Percentiles rank a stretch among this genome's conserved stretches.
These are phyloP conservation scores for Candida gorgasii DNA, from an alignment of 805 yeast genomes.

Conservation along the genomic window DNA sequence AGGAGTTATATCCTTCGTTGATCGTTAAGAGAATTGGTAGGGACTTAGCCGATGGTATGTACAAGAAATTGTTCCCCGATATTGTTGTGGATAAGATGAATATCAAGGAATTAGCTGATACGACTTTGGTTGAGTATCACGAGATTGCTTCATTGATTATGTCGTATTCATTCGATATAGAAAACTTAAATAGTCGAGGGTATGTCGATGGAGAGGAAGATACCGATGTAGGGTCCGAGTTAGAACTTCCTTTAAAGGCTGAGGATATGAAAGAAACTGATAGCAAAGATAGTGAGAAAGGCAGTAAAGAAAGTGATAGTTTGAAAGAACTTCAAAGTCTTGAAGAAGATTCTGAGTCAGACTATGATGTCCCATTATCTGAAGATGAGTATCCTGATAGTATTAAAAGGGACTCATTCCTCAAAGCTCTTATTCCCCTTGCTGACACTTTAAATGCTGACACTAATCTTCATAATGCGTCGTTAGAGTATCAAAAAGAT, in stretches of 20 bases:
- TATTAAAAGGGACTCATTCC: conserved; percentile 32
- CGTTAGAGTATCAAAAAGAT: conserved; percentile 52
- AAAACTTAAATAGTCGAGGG: conserved; percentile 30
- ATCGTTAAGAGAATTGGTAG: conserved; percentile 72
- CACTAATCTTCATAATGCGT: conserved; percentile 73
- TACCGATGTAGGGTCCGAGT: conserved; percentile 21
- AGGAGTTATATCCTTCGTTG: conserved; percentile 64
- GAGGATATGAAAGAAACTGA: conserved; percentile 20
- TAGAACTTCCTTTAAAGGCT: conserved; percentile 17
- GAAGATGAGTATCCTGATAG: conserved; percentile 18
- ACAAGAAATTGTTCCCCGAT: conserved; percentile 41
- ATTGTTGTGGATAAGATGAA: conserved; percentile 30
- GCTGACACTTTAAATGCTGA: conserved; percentile 93
- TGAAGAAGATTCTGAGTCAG: conserved; percentile 3
- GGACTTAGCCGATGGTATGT: conserved; percentile 63
- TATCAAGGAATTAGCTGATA: conserved; percentile 31
- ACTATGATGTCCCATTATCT: conserved; percentile 5
- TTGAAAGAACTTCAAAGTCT: too few relatives aligned
- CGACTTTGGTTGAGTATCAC: conserved; percentile 60
- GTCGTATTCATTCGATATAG: conserved; percentile 91
- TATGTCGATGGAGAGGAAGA: conserved; percentile 23
- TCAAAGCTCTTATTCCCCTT: conserved; percentile 87
- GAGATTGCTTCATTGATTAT: conserved; percentile 76
- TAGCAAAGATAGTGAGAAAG: conserved; percentile 9
- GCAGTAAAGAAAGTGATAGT: conserved; percentile 18